Percentiles rank a stretch among this genome's conserved stretches.
Conservation (phyloP, 495 filamentous ascomycete genomes). For the Ramalina peruviana region DNA sequence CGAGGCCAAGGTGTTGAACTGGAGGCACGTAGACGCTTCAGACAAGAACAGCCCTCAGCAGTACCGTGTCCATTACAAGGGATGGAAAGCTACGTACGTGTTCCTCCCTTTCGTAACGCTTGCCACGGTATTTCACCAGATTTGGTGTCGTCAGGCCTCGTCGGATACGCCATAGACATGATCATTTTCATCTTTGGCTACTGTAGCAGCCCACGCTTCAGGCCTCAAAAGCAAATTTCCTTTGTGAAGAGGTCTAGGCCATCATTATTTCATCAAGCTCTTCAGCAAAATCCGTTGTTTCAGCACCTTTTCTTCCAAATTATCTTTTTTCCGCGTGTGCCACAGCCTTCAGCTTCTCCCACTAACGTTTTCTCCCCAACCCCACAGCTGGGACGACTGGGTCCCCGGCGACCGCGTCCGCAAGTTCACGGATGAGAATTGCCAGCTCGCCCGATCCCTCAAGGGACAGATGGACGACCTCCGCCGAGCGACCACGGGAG, state of each 20-base stretch:
- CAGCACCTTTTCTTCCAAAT: background rate
- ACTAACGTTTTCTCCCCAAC: background rate
- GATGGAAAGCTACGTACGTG: conserved; percentile 91
- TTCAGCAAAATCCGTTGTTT: background rate
- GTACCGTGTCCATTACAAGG: conserved; percentile 95
- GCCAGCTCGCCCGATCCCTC: conserved; percentile 60
- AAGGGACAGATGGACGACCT: conserved; percentile 38
- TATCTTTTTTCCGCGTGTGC: background rate
- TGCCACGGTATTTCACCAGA: too few species aligned
- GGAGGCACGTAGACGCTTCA: conserved; percentile 44
- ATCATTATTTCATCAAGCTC: too few species aligned
- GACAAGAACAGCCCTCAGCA: conserved; percentile 63
- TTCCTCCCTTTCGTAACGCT: too few species aligned
- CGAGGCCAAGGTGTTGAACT: conserved; percentile 86
- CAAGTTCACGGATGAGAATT: conserved; percentile 89
- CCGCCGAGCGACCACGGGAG: conserved; percentile 13
- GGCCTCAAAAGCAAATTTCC: background rate
- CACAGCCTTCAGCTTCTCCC: background rate
- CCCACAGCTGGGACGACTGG: conserved; percentile 87
- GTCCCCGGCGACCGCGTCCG: conserved; percentile 86
- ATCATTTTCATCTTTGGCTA: too few species aligned
- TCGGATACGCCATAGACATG: too few species aligned
- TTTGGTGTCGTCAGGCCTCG: too few species aligned
- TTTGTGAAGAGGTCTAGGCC: too few species aligned
- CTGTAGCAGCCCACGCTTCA: too few species aligned